Evolutionary conservation across 371 early-diverging fungal genomes (phyloP).

Genomic region (Cladochytrium tenue): DNA sequence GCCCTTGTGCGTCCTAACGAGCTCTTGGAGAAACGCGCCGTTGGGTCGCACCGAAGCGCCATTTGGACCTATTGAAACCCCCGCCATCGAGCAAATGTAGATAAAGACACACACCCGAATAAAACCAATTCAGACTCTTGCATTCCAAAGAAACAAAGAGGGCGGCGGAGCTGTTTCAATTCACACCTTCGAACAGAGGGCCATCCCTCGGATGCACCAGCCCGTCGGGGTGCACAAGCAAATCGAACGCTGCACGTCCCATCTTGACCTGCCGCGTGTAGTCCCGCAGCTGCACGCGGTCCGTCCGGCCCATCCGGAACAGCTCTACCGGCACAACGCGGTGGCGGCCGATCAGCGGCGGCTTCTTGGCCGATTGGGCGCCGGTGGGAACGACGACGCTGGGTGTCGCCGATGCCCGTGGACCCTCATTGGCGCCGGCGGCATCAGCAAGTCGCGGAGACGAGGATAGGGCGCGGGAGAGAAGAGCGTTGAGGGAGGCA

Average conservation of each 20-base stretch:
- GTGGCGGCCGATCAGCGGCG: conserved; percentile 13
- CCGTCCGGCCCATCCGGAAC: conserved; percentile 11
- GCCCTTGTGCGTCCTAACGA: conserved; percentile 2
- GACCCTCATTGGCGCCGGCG: too few species aligned
- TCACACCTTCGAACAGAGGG: conserved; percentile 8
- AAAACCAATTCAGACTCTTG: too few species aligned
- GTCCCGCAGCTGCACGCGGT: conserved; percentile 7
- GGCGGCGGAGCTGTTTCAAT: neutral
- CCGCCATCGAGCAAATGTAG: too few species aligned
- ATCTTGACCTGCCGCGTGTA: conserved; percentile 6
- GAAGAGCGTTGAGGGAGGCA: too few species aligned
- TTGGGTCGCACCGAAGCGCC: conserved; percentile 15
- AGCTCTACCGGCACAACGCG: conserved; percentile 14
- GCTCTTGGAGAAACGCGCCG: conserved; percentile 16
- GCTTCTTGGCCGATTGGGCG: too few species aligned
- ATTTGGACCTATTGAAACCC: conserved; percentile 8
- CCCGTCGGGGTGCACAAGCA: conserved; percentile 5
- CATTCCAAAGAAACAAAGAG: too few species aligned
- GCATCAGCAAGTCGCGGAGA: too few species aligned
- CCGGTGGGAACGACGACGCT: too few species aligned
- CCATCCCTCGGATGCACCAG: conserved; percentile 10
- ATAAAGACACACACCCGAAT: too few species aligned
- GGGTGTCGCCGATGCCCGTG: too few species aligned
- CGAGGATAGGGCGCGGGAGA: too few species aligned
- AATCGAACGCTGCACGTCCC: conserved; percentile 8